These are phyloP conservation scores for Leucosporidium creatinivorum DNA, from an alignment of 768 basidiomycete genomes.

Conservation along the genomic window DNA sequence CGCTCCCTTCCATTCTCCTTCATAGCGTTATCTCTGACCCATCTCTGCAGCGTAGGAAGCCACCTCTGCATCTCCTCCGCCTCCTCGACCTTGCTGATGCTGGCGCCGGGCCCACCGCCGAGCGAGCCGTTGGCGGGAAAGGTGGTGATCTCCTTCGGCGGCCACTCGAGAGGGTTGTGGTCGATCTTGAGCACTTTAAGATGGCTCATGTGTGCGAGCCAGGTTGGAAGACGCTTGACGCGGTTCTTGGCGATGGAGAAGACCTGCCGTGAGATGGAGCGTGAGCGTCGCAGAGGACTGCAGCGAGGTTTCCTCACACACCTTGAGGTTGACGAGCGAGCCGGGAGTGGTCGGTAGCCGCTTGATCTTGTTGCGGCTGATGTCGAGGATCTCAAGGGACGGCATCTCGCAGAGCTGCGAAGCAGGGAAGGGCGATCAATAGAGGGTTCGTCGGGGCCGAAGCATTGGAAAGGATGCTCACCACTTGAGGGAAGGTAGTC, in stretches of 20 bases:
- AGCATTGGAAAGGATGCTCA: constrained; percentile 46
- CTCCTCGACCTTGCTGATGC: constrained; percentile 44
- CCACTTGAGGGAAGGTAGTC: constrained; percentile 74
- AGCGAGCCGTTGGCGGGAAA: constrained; percentile 7
- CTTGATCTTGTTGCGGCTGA: constrained; percentile 85
- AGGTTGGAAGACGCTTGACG: constrained; percentile 67
- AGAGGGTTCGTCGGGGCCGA: background rate
- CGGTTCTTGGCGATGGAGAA: constrained; percentile 81
- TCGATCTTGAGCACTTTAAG: constrained; percentile 78
- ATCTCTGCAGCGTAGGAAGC: constrained; percentile 45
- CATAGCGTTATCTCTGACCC: constrained; percentile 19
- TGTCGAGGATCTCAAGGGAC: constrained; percentile 84
- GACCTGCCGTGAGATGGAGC: constrained; percentile 50
- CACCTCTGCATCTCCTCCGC: constrained; percentile 59
- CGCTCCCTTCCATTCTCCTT: background rate
- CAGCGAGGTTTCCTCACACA: constrained; percentile 40
- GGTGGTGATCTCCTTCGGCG: constrained; percentile 52
- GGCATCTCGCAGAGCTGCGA: constrained; percentile 70
- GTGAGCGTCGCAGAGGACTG: background rate
- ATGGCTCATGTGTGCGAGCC: constrained; percentile 62
- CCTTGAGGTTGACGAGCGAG: constrained; percentile 65
- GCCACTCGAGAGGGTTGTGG: constrained; percentile 91
- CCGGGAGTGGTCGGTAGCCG: constrained; percentile 72
- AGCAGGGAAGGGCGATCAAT: background rate
- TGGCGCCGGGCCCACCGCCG: background rate